Evolutionary conservation across 2,329 filamentous ascomycete genomes (phyloP), one percentile per base, ranked within the genome.

Genomic region (Penicillium sp.): DNA sequence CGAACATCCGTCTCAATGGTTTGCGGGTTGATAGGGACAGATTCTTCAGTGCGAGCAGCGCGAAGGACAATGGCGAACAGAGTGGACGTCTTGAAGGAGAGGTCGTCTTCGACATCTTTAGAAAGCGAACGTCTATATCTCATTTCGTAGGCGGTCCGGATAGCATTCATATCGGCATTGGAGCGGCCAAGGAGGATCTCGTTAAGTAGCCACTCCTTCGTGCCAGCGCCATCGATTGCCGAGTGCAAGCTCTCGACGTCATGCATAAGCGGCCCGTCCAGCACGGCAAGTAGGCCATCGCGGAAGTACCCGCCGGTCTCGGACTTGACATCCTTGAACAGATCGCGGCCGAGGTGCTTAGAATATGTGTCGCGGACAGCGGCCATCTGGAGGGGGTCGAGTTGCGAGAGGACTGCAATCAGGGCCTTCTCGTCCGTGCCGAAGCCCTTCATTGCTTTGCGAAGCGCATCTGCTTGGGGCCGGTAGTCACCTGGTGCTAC

Each of bases 401-500:
- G 88, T 64, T 82, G 84, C 3, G 88, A 78, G 9, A 97, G 79
- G 3, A 88, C 78, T 2, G 80, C 78, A 62, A 96, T 93, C 17
- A 97, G 78, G 0, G 83, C 75, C 68, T 86, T 88, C 73, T 97
- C 93, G 68, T 97, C 86, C 0, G 93, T 97, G 35, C 93, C 93
- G 61, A 96, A 90, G 0, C 92, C 92, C 75, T 96, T 96, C 91
- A 97, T 96, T 2, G 93, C 91, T 65, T 84, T 84, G 53, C 91
- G 86, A 23, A 96, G 79, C 4, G 81, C 84, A 57, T 91, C 84
- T 0, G 91, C 89, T 66, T 94, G 87, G 13, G 80, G 77, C 3
- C 78, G 81, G 48, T 86, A 88, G 62, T 96, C 87, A 19, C 82
- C 79, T 31, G 84, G 81, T 43, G 90, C 89, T 46, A 84, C 79